phyloP scores from a whole-genome alignment of 2,329 filamentous ascomycete genomes.

The Mariannaea sp. region DNA sequence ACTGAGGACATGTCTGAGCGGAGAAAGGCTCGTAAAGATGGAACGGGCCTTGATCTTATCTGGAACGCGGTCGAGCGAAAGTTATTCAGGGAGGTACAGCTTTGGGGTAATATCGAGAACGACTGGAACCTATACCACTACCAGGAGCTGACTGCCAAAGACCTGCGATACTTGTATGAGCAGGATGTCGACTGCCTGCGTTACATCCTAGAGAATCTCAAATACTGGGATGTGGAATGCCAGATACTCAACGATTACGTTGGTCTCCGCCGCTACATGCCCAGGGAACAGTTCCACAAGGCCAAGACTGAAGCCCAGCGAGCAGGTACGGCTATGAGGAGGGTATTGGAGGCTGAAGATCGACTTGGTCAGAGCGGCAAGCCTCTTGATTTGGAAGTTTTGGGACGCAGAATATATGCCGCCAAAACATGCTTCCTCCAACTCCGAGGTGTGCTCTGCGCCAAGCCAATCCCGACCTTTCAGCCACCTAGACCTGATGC shows the following conservation, averaged over 20 bases:
- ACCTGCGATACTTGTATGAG: slow-evolving; percentile 23
- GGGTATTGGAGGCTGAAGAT: background rate
- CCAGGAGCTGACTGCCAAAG: slow-evolving; percentile 3
- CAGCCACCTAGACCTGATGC: too few species aligned
- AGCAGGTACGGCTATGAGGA: slow-evolving; percentile 16
- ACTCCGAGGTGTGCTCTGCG: background rate
- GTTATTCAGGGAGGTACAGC: background rate
- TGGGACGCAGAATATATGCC: background rate
- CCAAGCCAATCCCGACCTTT: too few species aligned
- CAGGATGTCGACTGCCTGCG: slow-evolving; percentile 7
- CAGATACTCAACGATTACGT: slow-evolving; percentile 27
- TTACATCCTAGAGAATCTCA: slow-evolving; percentile 6
- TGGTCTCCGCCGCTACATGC: slow-evolving; percentile 17
- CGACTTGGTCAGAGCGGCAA: background rate
- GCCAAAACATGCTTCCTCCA: background rate
- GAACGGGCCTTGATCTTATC: too few species aligned
- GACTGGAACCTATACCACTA: slow-evolving; percentile 19
- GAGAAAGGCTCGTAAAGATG: too few species aligned
- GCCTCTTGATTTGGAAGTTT: too few species aligned
- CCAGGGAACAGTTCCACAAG: background rate
- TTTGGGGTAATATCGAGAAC: slow-evolving; percentile 27
- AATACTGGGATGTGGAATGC: slow-evolving; percentile 19
- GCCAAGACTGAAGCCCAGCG: slow-evolving; percentile 23
- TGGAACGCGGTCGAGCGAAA: too few species aligned
- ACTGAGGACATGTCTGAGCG: background rate